phyloP scores from a whole-genome alignment of 495 filamentous ascomycete genomes.

The Immersiella caudata region DNA sequence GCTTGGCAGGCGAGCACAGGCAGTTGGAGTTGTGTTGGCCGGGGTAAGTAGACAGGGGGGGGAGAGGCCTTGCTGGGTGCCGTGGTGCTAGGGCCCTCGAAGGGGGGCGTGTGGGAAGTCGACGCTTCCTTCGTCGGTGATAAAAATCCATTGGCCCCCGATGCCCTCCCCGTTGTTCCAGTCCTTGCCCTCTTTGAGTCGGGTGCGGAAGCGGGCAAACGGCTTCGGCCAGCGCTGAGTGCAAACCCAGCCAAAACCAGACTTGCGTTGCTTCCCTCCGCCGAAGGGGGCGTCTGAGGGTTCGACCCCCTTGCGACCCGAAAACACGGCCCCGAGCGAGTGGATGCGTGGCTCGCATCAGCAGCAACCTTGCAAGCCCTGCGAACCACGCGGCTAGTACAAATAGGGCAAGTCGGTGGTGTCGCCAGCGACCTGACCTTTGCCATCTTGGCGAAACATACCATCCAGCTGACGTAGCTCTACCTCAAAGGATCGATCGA shows the following conservation, averaged over 20 bases:
- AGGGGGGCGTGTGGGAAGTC: slow-evolving; percentile 22
- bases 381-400: slow-evolving; percentile 27
- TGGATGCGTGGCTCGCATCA: slow-evolving; percentile 32
- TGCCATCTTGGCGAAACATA: slow-evolving; percentile 18
- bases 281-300: slow-evolving; percentile 18
- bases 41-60: slow-evolving; percentile 29
- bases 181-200: background rate
- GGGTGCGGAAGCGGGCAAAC: slow-evolving; percentile 18
- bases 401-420: slow-evolving; percentile 25
- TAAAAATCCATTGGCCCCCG: slow-evolving; percentile 32
- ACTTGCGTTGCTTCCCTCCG: slow-evolving; percentile 25
- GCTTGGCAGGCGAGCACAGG: slow-evolving; percentile 20
- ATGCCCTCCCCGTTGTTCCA: slow-evolving; percentile 19
- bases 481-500: slow-evolving; percentile 12
- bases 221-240: slow-evolving; percentile 15
- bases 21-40: slow-evolving; percentile 25
- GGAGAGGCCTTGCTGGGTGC: slow-evolving; percentile 27
- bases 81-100: slow-evolving; percentile 31
- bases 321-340: slow-evolving; percentile 29
- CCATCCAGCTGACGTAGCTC: slow-evolving; percentile 15
- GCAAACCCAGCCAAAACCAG: background rate
- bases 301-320: slow-evolving; percentile 29
- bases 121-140: slow-evolving; percentile 25
- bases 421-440: slow-evolving; percentile 21
- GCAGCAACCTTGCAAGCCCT: slow-evolving; percentile 31